phyloP scores from a whole-genome alignment of 768 basidiomycete species.

The Rhizopogon rudus region DNA sequence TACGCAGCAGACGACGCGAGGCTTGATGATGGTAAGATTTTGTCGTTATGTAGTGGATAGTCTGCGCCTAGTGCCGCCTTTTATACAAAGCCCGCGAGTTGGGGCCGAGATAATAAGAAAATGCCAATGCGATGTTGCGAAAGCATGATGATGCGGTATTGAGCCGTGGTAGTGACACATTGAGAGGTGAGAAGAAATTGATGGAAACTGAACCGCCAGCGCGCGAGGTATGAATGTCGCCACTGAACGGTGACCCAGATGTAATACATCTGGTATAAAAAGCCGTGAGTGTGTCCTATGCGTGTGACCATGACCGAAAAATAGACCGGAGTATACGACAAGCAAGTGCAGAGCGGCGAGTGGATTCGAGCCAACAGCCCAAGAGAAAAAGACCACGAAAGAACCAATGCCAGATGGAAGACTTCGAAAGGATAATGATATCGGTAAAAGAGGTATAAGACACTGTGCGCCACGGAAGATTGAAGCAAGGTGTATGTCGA shows the following conservation, averaged over 20 bases:
- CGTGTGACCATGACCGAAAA: slow-evolving; percentile 33
- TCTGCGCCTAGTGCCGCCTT: slow-evolving; percentile 27
- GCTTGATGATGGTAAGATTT: slow-evolving; percentile 8
- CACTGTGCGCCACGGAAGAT: slow-evolving; percentile 17
- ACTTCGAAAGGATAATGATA: slow-evolving; percentile 43
- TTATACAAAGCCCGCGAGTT: slow-evolving; percentile 31
- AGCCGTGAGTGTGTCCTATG: slow-evolving; percentile 29
- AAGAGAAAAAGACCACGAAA: slow-evolving; percentile 21
- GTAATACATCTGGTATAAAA: slow-evolving; percentile 14
- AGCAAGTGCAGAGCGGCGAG: slow-evolving; percentile 21
- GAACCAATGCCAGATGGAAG: slow-evolving; percentile 22
- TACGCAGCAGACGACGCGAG: slow-evolving; percentile 21
- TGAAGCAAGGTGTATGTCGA: slow-evolving; percentile 4
- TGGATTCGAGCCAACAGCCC: slow-evolving; percentile 31
- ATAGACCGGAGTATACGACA: slow-evolving; percentile 21
- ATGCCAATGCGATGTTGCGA: slow-evolving; percentile 34
- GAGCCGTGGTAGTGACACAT: slow-evolving; percentile 40
- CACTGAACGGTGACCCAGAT: slow-evolving; percentile 28
- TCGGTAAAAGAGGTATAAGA: slow-evolving; percentile 24
- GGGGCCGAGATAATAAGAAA: slow-evolving; percentile 25
- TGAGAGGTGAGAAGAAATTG: slow-evolving; percentile 27
- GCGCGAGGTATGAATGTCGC: slow-evolving; percentile 45
- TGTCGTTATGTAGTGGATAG: slow-evolving; percentile 21
- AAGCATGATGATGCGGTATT: slow-evolving; percentile 34
- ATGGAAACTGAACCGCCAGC: slow-evolving; percentile 23